Evolutionary conservation across 192 early-diverging fungal genomes (phyloP).

Genomic region (Dispira parvispora): DNA sequence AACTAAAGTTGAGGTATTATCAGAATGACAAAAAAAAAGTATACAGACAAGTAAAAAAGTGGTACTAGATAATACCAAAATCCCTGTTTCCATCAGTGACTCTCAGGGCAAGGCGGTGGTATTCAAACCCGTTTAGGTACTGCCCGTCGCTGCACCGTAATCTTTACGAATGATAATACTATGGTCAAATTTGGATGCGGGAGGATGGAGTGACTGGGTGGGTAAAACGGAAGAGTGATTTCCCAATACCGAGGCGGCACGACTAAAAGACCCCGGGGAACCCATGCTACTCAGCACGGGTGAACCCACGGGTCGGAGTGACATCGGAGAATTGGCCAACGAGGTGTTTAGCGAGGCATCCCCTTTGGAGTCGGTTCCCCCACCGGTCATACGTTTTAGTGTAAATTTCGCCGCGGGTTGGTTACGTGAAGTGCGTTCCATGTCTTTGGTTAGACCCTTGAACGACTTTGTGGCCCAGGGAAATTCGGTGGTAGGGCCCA

Average conservation of each 20-base stretch:
- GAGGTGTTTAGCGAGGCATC: too few relatives aligned
- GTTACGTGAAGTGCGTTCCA: not conserved
- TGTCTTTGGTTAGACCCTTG: not conserved
- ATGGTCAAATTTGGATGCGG: constrained; percentile 1
- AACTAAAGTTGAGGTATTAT: too few relatives aligned
- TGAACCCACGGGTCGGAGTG: too few relatives aligned
- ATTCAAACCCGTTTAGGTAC: not conserved
- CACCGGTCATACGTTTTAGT: not conserved
- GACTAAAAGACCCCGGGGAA: too few relatives aligned
- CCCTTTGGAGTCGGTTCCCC: too few relatives aligned
- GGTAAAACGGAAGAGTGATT: too few relatives aligned
- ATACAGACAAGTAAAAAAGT: not conserved
- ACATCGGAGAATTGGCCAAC: too few relatives aligned
- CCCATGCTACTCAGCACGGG: too few relatives aligned
- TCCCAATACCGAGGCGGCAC: too few relatives aligned
- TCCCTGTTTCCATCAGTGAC: too few relatives aligned
- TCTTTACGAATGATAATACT: not conserved
- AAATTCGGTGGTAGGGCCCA: not conserved
- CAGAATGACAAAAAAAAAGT: not conserved
- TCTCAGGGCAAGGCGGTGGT: not conserved
- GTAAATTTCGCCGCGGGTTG: not conserved
- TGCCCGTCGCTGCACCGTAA: too few relatives aligned
- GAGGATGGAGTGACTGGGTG: not conserved
- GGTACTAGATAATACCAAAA: not conserved
- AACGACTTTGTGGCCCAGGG: not conserved